Evolutionary conservation across 176 grass and related monocot species (phyloP).

Genomic region (Musa acuminata): DNA sequence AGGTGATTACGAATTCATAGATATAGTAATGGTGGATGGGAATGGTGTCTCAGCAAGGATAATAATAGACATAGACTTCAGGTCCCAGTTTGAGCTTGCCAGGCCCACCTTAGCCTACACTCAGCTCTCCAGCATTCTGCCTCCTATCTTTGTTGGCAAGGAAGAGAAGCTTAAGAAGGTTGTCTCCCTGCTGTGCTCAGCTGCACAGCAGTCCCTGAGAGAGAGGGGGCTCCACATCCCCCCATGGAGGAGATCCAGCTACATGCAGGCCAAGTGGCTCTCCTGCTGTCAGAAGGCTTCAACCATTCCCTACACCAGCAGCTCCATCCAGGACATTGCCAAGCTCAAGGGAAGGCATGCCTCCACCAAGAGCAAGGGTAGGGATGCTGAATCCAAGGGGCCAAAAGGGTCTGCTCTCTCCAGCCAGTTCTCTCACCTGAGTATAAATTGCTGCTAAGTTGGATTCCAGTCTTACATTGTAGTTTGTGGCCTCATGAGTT

Average conservation of each 20-base stretch:
- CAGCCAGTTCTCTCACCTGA: neutral
- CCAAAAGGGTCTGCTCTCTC: neutral
- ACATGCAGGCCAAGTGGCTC: constrained; percentile 71
- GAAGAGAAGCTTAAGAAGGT: constrained; percentile 40
- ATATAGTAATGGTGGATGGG: constrained; percentile 24
- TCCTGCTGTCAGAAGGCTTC: constrained; percentile 11
- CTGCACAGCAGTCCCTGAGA: constrained; percentile 45
- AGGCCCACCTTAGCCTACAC: constrained; percentile 48
- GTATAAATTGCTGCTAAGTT: constrained; percentile 6
- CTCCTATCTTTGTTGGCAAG: constrained; percentile 39
- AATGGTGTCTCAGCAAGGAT: constrained; percentile 21
- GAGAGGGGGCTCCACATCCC: constrained; percentile 71
- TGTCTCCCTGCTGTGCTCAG: constrained; percentile 48
- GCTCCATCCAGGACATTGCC: neutral
- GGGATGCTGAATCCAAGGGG: neutral
- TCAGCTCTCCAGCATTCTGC: constrained; percentile 34
- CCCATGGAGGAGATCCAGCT: constrained; percentile 54
- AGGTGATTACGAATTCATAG: constrained; percentile 69
- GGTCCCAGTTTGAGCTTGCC: constrained; percentile 56
- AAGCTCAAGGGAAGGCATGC: neutral
- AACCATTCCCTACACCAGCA: neutral
- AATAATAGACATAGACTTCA: constrained; percentile 62
- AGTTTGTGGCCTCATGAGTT: too few relatives aligned
- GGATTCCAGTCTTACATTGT: too few relatives aligned
- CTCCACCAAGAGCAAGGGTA: neutral